phyloP scores from a whole-genome alignment of 2,329 filamentous ascomycete genomes.

The Colletotrichum caudatum region DNA sequence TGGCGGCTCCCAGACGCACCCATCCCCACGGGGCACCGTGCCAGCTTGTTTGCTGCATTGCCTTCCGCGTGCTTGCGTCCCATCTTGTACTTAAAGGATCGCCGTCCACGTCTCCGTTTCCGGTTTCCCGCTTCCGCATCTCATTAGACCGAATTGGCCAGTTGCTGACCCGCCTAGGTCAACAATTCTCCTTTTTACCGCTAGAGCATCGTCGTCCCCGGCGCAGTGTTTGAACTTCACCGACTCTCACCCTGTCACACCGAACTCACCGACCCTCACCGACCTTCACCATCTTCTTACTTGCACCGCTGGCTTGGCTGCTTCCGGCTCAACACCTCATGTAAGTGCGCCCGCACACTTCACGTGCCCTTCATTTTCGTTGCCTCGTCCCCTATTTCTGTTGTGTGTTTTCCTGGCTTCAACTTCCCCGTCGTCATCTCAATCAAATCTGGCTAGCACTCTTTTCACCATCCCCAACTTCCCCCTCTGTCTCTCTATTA shows the following conservation, averaged over 20 bases:
- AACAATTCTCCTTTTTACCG: constrained; percentile 1
- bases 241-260: background rate
- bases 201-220: background rate
- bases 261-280: background rate
- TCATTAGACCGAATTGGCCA: background rate
- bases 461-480: background rate
- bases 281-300: background rate
- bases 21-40: background rate
- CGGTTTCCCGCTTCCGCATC: background rate
- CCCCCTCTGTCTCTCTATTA: background rate
- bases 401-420: background rate
- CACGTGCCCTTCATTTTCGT: background rate
- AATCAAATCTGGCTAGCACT: background rate
- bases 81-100: constrained; percentile 16
- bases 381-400: background rate
- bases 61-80: constrained; percentile 2
- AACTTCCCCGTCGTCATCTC: background rate
- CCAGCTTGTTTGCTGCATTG: background rate
- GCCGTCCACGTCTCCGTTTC: constrained; percentile 6
- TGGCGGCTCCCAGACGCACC: constrained; percentile 1
- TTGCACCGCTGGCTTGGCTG: background rate
- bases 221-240: background rate
- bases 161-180: background rate
- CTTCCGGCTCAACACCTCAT: background rate
- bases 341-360: background rate